Base-by-base conservation (phyloP, 225 moss, liverwort and hornwort species). In the Neckera pumila region DNA sequence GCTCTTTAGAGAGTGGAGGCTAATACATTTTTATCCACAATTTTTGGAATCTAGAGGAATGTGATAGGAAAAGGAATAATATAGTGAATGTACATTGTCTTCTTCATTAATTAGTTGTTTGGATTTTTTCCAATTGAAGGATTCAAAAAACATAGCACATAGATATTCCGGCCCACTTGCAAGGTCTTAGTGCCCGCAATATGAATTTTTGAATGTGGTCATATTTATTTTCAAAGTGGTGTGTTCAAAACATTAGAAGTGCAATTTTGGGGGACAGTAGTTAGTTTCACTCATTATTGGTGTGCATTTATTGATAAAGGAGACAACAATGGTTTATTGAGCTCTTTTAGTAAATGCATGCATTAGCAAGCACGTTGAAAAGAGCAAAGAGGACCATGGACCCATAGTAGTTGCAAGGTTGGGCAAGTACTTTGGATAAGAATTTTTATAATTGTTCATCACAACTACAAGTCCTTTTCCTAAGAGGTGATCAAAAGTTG, bases 231-330 rank as follows among this genome's bases (percentile, higher is more conserved):
- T n/a, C 66, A 66, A 66, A 21, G n/a, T 66, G 12, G 11, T 20
- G 11, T 36, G 1, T n/a, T 66, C n/a, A 66, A 12, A 66, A 66
- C 21, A 66, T 66, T 66, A 0, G 6, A 1, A 36, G 65, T 18
- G 18, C 0, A 31, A 0, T 62, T 62, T 30, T 30, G 0, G 2
- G 11, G 28, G 5, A 1, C 0, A 2, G 5, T 33, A 17, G 36
- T 2, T 0, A 66, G 0, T 36, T 9, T 9, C 18, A 34, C 18
- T 18, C 9, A 9, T 34, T 34, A 65, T 65, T 3, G 6, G 6
- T 36, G 19, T 66, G 11, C 36, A 36, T 36, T 36, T 36, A 66
- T 5, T 19, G 1, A 36, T 66, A 20, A 19, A 0, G 20, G 19
- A 36, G 66, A 65, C 10, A 66, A 20, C 6, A 66, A 1, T 36